These are phyloP conservation scores for Phallus indusiatus DNA, from an alignment of 768 basidiomycete genomes.

Conservation along the genomic window DNA sequence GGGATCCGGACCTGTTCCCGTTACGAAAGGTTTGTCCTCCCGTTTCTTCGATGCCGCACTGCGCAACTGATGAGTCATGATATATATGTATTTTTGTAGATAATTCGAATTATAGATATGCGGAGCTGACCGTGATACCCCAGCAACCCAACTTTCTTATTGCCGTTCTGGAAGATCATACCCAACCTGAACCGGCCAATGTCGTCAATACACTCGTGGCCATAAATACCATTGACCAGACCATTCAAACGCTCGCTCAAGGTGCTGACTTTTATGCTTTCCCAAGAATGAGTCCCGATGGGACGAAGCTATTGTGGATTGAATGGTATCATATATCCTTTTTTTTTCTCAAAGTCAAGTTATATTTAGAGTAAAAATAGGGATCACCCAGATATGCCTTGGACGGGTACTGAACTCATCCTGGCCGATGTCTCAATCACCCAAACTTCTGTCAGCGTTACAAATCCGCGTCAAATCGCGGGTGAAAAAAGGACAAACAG, in stretches of 20 bases:
- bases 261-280: constrained; percentile 68
- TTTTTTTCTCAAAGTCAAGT: background rate
- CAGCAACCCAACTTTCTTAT: constrained; percentile 42
- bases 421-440: constrained; percentile 36
- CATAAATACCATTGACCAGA: constrained; percentile 39
- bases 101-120: constrained; percentile 48
- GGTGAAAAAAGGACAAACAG: constrained; percentile 42
- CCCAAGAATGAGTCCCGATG: constrained; percentile 52
- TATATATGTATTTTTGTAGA: constrained; percentile 21
- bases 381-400: constrained; percentile 61
- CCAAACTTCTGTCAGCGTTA: constrained; percentile 20
- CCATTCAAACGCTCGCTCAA: constrained; percentile 35
- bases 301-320: constrained; percentile 47
- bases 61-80: background rate
- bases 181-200: constrained; percentile 35
- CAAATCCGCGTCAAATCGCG: constrained; percentile 36
- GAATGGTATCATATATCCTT: constrained; percentile 38
- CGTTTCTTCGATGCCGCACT: background rate
- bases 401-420: constrained; percentile 53
- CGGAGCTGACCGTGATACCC: constrained; percentile 53
- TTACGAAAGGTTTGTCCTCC: constrained; percentile 47
- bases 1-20: constrained; percentile 29
- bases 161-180: constrained; percentile 66
- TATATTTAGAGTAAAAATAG: background rate
- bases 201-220: constrained; percentile 50